Evolutionary conservation across 192 early-diverging fungal genomes (phyloP).

Genomic region (Kickxella alabastrina): DNA sequence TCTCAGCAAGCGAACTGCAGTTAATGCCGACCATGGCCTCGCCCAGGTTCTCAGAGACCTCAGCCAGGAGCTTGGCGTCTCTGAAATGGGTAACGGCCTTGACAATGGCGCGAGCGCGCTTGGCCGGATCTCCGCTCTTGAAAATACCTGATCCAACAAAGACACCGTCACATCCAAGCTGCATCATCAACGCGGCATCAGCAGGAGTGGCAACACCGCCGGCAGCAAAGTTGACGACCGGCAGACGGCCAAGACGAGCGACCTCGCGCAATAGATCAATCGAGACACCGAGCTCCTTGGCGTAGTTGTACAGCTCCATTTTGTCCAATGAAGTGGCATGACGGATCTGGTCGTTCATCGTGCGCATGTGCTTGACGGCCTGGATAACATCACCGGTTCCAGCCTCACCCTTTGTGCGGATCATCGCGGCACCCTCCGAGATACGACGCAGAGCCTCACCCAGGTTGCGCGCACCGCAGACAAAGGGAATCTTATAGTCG

Average conservation of each 20-base stretch:
- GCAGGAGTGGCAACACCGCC: constrained; percentile 98
- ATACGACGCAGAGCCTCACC: constrained; percentile 96
- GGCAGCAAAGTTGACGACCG: constrained; percentile 99
- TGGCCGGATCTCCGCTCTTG: constrained; percentile 92
- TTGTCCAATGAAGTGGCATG: constrained; percentile 78
- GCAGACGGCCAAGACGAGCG: constrained; percentile 81
- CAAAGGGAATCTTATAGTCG: constrained; percentile 89
- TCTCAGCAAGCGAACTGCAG: constrained; percentile 41
- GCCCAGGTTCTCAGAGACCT: constrained; percentile 88
- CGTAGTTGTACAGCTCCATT: constrained; percentile 90
- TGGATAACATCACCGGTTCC: constrained; percentile 98
- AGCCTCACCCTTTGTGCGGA: constrained; percentile 99
- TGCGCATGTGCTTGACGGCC: constrained; percentile 94
- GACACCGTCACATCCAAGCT: constrained; percentile 97
- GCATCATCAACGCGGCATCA: constrained; percentile 99
- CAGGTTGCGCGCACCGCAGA: constrained; percentile 95
- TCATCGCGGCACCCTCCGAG: constrained; percentile 97
- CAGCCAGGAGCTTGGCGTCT: constrained; percentile 84
- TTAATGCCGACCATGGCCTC: constrained; percentile 99
- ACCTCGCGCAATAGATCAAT: constrained; percentile 87
- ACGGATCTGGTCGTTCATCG: constrained; percentile 81
- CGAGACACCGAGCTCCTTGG: constrained; percentile 94
- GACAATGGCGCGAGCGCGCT: constrained; percentile 93
- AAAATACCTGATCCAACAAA: constrained; percentile 99
- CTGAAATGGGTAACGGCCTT: constrained; percentile 96